Evolutionary conservation across 2,329 filamentous ascomycete genomes (phyloP).

Genomic region (Pyrenophora seminiperda): DNA sequence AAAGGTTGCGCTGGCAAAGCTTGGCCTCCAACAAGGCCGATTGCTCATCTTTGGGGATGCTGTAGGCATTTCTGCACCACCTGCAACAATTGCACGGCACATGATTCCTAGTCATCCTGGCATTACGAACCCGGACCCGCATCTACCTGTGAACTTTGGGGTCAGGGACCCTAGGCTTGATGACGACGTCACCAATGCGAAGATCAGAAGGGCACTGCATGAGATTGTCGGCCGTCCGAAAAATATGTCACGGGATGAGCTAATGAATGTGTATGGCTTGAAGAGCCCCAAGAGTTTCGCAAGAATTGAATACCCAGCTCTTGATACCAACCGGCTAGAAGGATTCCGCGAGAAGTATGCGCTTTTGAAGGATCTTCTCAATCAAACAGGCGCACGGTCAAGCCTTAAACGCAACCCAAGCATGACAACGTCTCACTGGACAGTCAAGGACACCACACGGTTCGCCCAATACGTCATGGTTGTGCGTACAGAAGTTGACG

Average conservation of each 20-base stretch:
- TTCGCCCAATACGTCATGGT: conserved; percentile 51
- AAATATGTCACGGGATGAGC: conserved; percentile 47
- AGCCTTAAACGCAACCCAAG: conserved; percentile 43
- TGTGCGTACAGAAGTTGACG: conserved; percentile 52
- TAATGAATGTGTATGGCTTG: conserved; percentile 55
- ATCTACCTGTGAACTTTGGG: conserved; percentile 53
- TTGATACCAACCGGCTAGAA: conserved; percentile 53
- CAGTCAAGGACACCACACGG: conserved; percentile 48
- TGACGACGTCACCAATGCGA: conserved; percentile 44
- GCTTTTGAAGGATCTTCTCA: conserved; percentile 48
- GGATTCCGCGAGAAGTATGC: conserved; percentile 53
- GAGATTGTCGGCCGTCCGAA: conserved; percentile 54
- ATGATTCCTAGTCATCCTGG: conserved; percentile 53
- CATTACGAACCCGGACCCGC: conserved; percentile 52
- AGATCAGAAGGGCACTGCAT: conserved; percentile 49
- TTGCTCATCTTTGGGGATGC: conserved; percentile 57
- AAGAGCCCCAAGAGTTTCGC: conserved; percentile 51
- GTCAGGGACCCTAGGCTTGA: conserved; percentile 51
- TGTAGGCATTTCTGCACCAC: conserved; percentile 53
- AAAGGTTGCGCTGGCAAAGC: conserved; percentile 50
- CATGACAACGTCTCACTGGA: conserved; percentile 49
- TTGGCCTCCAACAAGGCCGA: conserved; percentile 55
- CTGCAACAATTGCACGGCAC: conserved; percentile 50
- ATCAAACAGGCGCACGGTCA: conserved; percentile 40
- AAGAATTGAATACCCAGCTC: conserved; percentile 46